phyloP scores from a whole-genome alignment of 345 rosid species.

The Moricandia moricandioides region DNA sequence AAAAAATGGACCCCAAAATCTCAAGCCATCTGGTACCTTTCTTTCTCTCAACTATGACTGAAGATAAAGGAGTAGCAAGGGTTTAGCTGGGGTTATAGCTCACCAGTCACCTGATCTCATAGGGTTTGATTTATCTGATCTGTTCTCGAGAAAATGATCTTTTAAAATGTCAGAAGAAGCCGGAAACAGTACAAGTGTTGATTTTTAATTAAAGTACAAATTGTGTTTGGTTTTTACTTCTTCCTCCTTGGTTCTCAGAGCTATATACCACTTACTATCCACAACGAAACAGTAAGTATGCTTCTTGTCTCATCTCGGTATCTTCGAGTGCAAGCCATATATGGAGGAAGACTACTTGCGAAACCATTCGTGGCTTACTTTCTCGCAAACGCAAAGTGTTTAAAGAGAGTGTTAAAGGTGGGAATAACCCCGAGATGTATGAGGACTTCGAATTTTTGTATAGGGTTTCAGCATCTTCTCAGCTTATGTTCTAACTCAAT shows the following conservation, averaged over 20 bases:
- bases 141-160: no score
- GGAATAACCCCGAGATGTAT: not conserved
- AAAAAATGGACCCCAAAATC: no score
- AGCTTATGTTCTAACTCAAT: not conserved
- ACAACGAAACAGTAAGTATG: not conserved
- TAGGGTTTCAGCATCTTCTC: not conserved
- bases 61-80: no score
- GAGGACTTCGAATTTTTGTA: not conserved
- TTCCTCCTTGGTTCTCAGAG: not conserved
- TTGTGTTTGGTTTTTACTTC: not conserved
- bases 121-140: no score
- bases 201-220: not conserved
- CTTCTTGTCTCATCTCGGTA: slow-evolving; percentile 5
- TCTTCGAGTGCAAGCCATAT: not conserved
- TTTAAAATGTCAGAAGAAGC: no score
- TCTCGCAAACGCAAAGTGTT: not conserved
- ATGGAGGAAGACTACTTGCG: not conserved
- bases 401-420: not conserved
- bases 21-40: no score
- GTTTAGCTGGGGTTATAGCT: no score
- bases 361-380: not conserved
- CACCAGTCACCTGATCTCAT: no score
- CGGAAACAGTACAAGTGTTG: not conserved
- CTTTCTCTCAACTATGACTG: no score
- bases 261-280: not conserved